phyloP scores from a whole-genome alignment of 176 grass and related monocot species.

The Elymus sibiricus region DNA sequence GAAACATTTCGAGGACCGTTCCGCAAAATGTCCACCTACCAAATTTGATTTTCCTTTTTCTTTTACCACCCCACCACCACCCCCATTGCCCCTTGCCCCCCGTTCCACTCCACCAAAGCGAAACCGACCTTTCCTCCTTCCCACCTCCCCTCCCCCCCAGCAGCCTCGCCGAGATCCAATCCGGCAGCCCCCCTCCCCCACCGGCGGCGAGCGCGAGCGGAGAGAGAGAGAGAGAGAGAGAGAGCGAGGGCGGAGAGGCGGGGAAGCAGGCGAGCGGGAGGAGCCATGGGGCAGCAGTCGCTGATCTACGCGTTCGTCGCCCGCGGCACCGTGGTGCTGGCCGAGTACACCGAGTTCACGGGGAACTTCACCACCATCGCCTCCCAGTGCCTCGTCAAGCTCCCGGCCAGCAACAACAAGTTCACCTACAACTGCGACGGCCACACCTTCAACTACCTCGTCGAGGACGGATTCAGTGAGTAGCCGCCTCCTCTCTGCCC shows the following conservation, averaged over 20 bases:
- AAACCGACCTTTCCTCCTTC: conserved; percentile 40
- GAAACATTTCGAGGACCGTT: background rate
- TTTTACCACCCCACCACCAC: background rate
- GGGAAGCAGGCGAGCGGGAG: background rate
- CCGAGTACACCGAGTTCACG: conserved; percentile 93
- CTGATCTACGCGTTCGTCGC: conserved; percentile 97
- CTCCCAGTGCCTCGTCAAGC: conserved; percentile 85
- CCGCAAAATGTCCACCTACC: conserved; percentile 4
- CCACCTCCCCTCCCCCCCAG: background rate
- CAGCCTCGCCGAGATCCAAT: conserved; percentile 39
- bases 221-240: too few species aligned
- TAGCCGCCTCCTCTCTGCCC: background rate
- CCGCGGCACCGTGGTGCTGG: conserved; percentile 80
- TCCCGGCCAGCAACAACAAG: conserved; percentile 92
- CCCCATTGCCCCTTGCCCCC: background rate
- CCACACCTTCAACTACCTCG: conserved; percentile 95
- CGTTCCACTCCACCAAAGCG: conserved; percentile 14
- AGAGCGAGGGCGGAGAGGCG: background rate
- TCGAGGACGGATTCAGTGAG: conserved; percentile 90
- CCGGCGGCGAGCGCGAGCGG: background rate
- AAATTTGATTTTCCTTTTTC: conserved; percentile 32
- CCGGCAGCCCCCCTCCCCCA: background rate
- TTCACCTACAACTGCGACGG: conserved; percentile 94
- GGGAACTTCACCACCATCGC: conserved; percentile 97
- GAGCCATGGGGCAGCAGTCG: conserved; percentile 84